Conservation (phyloP, 306 rosid genomes). For the Gastrolobium bilobum region DNA sequence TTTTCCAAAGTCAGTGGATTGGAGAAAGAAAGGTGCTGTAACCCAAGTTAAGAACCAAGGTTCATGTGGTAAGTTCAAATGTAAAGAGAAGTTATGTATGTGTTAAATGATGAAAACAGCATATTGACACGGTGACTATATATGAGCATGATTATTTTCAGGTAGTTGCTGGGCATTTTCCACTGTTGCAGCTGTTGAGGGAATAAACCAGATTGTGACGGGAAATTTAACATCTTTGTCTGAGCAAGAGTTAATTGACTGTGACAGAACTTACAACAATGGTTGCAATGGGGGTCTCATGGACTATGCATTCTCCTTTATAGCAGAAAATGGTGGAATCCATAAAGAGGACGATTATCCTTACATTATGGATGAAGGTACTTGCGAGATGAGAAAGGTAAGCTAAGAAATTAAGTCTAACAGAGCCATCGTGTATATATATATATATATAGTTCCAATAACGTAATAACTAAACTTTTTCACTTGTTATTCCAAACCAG, state of each 20-base stretch:
- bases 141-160: slow-evolving; percentile 39
- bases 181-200: slow-evolving; percentile 74
- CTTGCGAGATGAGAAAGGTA: slow-evolving; percentile 80
- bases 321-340: slow-evolving; percentile 64
- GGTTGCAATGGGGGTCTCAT: slow-evolving; percentile 84
- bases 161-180: slow-evolving; percentile 92
- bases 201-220: slow-evolving; percentile 70
- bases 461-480: not conserved
- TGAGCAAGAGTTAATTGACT: slow-evolving; percentile 75
- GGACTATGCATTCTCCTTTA: slow-evolving; percentile 77
- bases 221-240: slow-evolving; percentile 73
- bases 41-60: slow-evolving; percentile 76
- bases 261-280: slow-evolving; percentile 71
- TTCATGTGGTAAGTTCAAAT: slow-evolving; percentile 65
- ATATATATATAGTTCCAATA: not conserved
- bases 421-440: not conserved
- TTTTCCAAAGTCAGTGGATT: slow-evolving; percentile 75
- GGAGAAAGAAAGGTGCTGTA: slow-evolving; percentile 89
- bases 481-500: slow-evolving; percentile 52
- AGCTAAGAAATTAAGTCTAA: not conserved
- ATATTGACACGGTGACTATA: not conserved
- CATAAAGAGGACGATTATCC: slow-evolving; percentile 80
- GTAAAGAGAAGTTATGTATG: no score
- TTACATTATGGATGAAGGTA: slow-evolving; percentile 88
- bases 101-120: not conserved